phyloP scores from a whole-genome alignment of 2,329 filamentous ascomycete genomes.

The Diaporthe helianthi region DNA sequence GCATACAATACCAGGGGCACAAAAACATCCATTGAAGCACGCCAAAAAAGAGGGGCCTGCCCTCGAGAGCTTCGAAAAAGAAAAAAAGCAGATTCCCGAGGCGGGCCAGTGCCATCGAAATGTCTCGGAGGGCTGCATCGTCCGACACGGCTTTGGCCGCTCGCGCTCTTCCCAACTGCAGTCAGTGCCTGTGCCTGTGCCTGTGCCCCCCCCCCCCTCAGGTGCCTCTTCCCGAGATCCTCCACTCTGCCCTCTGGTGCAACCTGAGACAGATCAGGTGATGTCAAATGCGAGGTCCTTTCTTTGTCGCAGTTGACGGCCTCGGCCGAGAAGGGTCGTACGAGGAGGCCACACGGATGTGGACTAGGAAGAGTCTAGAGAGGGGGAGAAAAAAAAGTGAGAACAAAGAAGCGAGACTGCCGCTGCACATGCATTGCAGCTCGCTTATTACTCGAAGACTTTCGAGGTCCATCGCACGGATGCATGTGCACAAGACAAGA shows the following conservation, averaged over 20 bases:
- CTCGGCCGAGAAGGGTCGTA: neutral
- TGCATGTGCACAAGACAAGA: neutral
- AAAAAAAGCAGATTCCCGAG: constrained; percentile 9
- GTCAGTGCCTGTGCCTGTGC: neutral
- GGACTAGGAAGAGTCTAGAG: neutral
- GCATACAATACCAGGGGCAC: neutral
- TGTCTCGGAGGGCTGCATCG: constrained; percentile 20
- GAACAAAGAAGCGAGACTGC: constrained; percentile 18
- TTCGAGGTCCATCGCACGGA: neutral
- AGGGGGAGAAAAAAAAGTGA: neutral
- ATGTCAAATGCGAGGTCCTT: constrained; percentile 16
- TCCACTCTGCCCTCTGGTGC: neutral
- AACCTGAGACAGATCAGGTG: constrained; percentile 21
- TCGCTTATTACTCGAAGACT: constrained; percentile 11
- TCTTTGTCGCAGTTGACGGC: constrained; percentile 17
- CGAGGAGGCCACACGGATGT: neutral
- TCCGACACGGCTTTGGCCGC: constrained; percentile 18
- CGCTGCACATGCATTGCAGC: neutral
- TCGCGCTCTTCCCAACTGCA: neutral
- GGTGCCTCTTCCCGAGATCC: too few relatives aligned
- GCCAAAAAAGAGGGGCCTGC: neutral
- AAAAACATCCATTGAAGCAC: too few relatives aligned
- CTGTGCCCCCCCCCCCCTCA: neutral
- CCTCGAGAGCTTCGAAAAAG: neutral
- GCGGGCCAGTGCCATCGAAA: neutral